phyloP scores from a whole-genome alignment of 2,329 filamentous ascomycete genomes.

The Thelonectria discophora region DNA sequence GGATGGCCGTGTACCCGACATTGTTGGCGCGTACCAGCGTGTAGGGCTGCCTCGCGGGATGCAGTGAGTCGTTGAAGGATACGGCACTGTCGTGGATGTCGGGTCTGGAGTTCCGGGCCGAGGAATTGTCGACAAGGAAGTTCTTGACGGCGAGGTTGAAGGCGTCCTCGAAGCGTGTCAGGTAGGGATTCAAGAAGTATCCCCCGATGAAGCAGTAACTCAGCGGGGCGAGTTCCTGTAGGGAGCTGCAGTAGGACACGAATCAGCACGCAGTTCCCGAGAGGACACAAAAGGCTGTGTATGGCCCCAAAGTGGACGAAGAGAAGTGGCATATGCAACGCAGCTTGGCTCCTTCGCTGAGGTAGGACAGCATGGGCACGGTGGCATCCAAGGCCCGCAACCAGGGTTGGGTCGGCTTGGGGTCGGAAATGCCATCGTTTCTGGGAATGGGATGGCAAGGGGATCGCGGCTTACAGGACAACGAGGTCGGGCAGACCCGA shows the following conservation, averaged over 20 bases:
- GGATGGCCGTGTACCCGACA: constrained; percentile 87
- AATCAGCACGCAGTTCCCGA: constrained; percentile 35
- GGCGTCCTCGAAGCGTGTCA: constrained; percentile 74
- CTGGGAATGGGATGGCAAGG: constrained; percentile 13
- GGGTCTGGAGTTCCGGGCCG: constrained; percentile 1
- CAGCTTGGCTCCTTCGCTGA: not conserved
- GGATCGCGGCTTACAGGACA: constrained; percentile 60
- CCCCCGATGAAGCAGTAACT: constrained; percentile 86
- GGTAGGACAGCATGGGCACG: not conserved
- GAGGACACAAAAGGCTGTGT: constrained; percentile 19
- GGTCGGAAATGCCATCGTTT: not conserved
- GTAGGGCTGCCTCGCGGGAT: constrained; percentile 61
- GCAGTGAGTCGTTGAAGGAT: constrained; percentile 22
- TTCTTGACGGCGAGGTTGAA: constrained; percentile 68
- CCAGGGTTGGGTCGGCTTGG: not conserved
- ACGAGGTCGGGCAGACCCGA: constrained; percentile 62
- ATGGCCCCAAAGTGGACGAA: constrained; percentile 3
- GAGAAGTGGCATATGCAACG: not conserved
- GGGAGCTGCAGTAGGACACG: constrained; percentile 62
- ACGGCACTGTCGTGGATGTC: constrained; percentile 8
- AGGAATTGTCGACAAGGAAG: constrained; percentile 21
- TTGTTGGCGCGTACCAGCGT: constrained; percentile 76
- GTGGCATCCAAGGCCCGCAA: not conserved
- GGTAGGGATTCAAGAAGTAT: constrained; percentile 79
- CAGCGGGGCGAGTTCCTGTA: constrained; percentile 92